Evolutionary conservation across 441 rosid species (phyloP).

Genomic region (Gossypium gossypioides): DNA sequence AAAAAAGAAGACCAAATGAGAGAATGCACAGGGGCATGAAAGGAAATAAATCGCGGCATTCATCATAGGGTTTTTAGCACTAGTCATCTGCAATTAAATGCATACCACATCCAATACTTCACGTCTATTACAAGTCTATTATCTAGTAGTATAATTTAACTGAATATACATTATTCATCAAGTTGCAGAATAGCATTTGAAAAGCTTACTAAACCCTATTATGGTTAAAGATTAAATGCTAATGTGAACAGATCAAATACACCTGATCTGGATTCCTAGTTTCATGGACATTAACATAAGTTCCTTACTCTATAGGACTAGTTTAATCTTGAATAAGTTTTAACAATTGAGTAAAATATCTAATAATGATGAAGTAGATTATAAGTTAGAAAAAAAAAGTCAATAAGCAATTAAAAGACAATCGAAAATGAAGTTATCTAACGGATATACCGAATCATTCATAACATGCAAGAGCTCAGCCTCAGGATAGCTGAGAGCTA

Average conservation of each 20-base stretch:
- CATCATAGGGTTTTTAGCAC: background rate
- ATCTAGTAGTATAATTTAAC: background rate
- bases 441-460: constrained; percentile 67
- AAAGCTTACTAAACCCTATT: background rate
- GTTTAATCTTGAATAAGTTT: background rate
- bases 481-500: constrained; percentile 90
- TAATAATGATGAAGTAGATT: background rate
- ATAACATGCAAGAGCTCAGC: constrained; percentile 87
- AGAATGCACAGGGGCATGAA: background rate
- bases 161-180: background rate
- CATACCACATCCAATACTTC: background rate
- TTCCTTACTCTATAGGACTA: background rate
- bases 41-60: background rate
- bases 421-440: background rate
- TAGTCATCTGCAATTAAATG: background rate
- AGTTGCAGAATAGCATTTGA: background rate
- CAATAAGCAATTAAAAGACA: background rate
- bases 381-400: background rate
- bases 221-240: background rate
- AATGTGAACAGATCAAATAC: background rate
- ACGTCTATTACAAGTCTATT: background rate
- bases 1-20: background rate
- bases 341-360: background rate
- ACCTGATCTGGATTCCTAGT: background rate
- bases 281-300: background rate